These are phyloP conservation scores for Malassezia vespertilionis DNA, from an alignment of 1,284 basidiomycete species.

Conservation along the genomic window DNA sequence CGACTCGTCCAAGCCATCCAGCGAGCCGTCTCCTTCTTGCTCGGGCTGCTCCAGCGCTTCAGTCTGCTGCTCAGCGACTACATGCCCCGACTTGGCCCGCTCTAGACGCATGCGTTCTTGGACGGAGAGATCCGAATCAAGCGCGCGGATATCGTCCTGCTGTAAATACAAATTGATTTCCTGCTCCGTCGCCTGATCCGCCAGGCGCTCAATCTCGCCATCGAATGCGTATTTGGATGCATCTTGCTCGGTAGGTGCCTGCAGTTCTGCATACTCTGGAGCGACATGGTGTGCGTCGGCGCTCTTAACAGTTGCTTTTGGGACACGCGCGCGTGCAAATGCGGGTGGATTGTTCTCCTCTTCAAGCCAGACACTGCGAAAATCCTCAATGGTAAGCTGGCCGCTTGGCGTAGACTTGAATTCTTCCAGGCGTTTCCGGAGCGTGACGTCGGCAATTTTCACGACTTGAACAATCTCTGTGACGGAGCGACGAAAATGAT, in stretches of 20 bases:
- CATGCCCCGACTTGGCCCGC: slow-evolving; percentile 24
- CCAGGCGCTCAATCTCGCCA: slow-evolving; percentile 28
- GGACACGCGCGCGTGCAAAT: slow-evolving; percentile 58
- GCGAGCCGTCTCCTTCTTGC: background rate
- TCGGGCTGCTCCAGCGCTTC: slow-evolving; percentile 1
- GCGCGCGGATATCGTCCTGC: slow-evolving; percentile 27
- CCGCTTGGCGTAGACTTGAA: slow-evolving; percentile 83
- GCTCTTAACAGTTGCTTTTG: slow-evolving; percentile 57
- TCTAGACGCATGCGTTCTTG: slow-evolving; percentile 27
- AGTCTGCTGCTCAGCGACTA: background rate
- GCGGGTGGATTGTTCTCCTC: slow-evolving; percentile 83
- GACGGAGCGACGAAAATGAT: slow-evolving; percentile 81
- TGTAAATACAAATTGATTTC: slow-evolving; percentile 34
- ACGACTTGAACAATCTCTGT: slow-evolving; percentile 89
- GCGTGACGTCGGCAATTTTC: slow-evolving; percentile 88
- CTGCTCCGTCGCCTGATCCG: slow-evolving; percentile 33
- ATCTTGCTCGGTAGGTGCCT: slow-evolving; percentile 2
- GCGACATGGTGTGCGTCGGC: slow-evolving; percentile 1
- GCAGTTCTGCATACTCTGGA: background rate
- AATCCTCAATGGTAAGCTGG: slow-evolving; percentile 75
- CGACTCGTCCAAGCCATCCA: slow-evolving; percentile 63
- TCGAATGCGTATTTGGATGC: background rate
- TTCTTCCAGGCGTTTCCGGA: slow-evolving; percentile 88
- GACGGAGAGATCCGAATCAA: slow-evolving; percentile 27
- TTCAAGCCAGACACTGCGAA: slow-evolving; percentile 79